Conservation (phyloP, 2,329 filamentous ascomycete genomes). For the Phialemoniopsis sp. region DNA sequence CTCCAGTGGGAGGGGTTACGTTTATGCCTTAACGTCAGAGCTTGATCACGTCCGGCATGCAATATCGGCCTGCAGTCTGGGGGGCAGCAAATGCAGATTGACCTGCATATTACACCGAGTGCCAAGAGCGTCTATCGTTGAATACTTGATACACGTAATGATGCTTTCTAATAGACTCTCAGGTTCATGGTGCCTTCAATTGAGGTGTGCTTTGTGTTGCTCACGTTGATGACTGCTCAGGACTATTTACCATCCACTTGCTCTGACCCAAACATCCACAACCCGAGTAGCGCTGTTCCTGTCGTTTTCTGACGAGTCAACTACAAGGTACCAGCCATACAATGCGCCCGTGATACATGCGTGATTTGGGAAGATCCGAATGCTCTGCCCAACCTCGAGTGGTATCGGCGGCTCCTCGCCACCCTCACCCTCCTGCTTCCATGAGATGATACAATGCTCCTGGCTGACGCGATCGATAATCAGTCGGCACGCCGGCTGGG, state of each 20-base stretch:
- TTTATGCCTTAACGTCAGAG: no score
- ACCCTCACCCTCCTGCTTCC: constrained; percentile 23
- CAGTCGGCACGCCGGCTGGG: constrained; percentile 23
- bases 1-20: no score
- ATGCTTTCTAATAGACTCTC: no score
- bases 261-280: constrained; percentile 58
- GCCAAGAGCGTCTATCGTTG: no score
- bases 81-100: background rate
- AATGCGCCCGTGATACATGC: constrained; percentile 1
- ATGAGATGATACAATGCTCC: constrained; percentile 58
- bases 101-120: background rate
- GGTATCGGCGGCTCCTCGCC: constrained; percentile 21
- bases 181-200: no score
- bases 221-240: no score
- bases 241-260: constrained; percentile 39
- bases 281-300: constrained; percentile 19
- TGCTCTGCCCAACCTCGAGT: constrained; percentile 46
- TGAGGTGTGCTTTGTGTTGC: no score
- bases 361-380: constrained; percentile 16
- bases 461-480: constrained; percentile 60
- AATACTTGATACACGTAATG: no score
- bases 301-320: constrained; percentile 26
- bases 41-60: no score
- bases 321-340: constrained; percentile 3
- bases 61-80: no score